Evolutionary conservation across 805 yeast genomes (phyloP).

Genomic region (Wickerhamomyces xylosicus): DNA sequence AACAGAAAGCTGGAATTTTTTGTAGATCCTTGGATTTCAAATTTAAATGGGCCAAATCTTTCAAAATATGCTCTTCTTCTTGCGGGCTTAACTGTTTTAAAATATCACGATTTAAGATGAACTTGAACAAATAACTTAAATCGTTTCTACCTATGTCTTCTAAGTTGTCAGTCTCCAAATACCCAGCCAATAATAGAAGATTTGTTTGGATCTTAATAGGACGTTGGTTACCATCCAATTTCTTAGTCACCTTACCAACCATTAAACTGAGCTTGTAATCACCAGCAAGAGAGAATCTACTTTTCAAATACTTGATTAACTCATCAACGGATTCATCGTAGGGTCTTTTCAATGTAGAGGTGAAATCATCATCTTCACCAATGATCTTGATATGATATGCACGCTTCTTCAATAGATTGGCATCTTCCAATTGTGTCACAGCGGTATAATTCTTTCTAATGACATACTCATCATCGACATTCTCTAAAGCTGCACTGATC

Average conservation of each 20-base stretch:
- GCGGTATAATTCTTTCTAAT: slow-evolving; percentile 25
- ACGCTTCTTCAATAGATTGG: slow-evolving; percentile 18
- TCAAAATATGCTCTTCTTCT: slow-evolving; percentile 56
- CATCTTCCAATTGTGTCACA: slow-evolving; percentile 20
- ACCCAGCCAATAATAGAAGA: slow-evolving; percentile 66
- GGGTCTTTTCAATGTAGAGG: slow-evolving; percentile 70
- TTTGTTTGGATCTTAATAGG: slow-evolving; percentile 75
- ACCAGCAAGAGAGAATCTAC: slow-evolving; percentile 63
- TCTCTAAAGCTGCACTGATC: slow-evolving; percentile 8
- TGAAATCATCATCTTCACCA: slow-evolving; percentile 75
- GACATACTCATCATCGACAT: slow-evolving; percentile 26
- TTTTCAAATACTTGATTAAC: slow-evolving; percentile 56
- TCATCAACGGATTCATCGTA: slow-evolving; percentile 71
- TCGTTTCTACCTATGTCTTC: slow-evolving; percentile 79
- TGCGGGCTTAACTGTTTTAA: slow-evolving; percentile 53
- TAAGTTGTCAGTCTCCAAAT: slow-evolving; percentile 63
- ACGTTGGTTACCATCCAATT: slow-evolving; percentile 58
- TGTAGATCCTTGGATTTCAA: slow-evolving; percentile 65
- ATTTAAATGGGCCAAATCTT: slow-evolving; percentile 64
- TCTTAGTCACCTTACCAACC: slow-evolving; percentile 68
- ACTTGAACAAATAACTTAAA: slow-evolving; percentile 70
- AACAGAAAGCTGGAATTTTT: slow-evolving; percentile 76
- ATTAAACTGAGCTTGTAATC: slow-evolving; percentile 69
- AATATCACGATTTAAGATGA: slow-evolving; percentile 56
- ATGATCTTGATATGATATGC: slow-evolving; percentile 58